These are phyloP conservation scores for Astragalus glycyphyllos DNA, from an alignment of 306 rosid species.

Conservation along the genomic window DNA sequence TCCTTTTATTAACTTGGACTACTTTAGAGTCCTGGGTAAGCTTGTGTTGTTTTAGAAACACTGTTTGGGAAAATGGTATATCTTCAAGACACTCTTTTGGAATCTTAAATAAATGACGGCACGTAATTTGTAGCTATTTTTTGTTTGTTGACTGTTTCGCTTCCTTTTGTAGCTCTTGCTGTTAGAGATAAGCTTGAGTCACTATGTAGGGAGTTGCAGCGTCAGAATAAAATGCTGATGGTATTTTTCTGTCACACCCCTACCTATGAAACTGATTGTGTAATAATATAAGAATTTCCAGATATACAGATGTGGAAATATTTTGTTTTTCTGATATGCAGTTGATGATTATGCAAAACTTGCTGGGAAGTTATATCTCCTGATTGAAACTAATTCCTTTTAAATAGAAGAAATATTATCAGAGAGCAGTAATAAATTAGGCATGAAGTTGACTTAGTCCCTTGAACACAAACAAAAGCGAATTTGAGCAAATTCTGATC, in stretches of 20 bases:
- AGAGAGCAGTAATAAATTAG: conserved; percentile 17
- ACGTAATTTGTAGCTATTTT: conserved; percentile 38
- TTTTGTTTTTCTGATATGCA: conserved; percentile 15
- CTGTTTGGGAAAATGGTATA: conserved; percentile 26
- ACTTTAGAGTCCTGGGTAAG: conserved; percentile 7
- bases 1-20: conserved; percentile 18
- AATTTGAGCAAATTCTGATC: not conserved
- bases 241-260: conserved; percentile 52
- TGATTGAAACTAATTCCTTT: conserved; percentile 9
- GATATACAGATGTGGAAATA: conserved; percentile 12
- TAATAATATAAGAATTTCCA: conserved; percentile 16
- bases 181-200: conserved; percentile 96
- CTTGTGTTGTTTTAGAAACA: conserved; percentile 32
- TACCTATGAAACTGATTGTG: conserved; percentile 43
- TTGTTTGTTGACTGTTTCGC: conserved; percentile 35
- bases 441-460: conserved; percentile 9
- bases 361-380: conserved; percentile 21
- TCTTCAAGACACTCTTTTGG: conserved; percentile 14
- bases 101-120: conserved; percentile 24
- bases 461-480: conserved; percentile 2
- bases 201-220: conserved; percentile 93
- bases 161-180: conserved; percentile 66
- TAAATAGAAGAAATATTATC: not conserved
- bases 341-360: conserved; percentile 24
- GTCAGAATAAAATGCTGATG: conserved; percentile 93